Base-by-base conservation (phyloP, 306 rosid species). In the Pyrus communis region DNA sequence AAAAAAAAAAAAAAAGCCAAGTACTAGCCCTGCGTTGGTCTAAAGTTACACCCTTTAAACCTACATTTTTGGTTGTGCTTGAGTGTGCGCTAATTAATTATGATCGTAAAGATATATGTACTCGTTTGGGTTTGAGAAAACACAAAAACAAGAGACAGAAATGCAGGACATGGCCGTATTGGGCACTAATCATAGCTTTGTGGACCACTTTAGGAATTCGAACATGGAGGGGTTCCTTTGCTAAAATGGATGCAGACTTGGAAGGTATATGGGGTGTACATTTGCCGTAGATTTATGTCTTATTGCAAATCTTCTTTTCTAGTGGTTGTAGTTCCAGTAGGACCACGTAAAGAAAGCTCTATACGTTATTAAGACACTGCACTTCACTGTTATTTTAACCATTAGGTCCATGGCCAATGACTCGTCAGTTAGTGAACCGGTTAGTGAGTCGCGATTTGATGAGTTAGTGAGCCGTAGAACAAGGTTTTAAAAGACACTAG, bases 261-360 rank as follows among this genome's bases (percentile, higher is more conserved):
- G 79, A 63, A 46, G 63, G 68, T 67, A 54, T 58, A 75, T 63
- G 85, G 84, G 89, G 89, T 74, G 75, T 30, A 58, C 73, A 78
- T 75, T 85, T 67, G 72, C 57, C 76, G 54, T 74, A 71, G 77
- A 79, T 76, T 74, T 78, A 77, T 86, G 89, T 80, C 86, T 69
- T 67, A 35, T 77, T 82, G 25, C 51, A 75, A 12, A 60, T 60
- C 25, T 67, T 38, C 52, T 22, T 65, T 58, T 65, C 71, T 25
- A 49, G 88, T 88, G 94, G 90, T 62, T 5, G 51, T 80, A 73
- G 74, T 82, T 84, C 79, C 79, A 81, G 70, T 76, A 75, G 78
- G 90, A 78, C 82, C 93, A 88, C 93, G 51, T 80, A 82, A 49
- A 49, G 86, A 58, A 35, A 58, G 40, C 67, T 65, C 69, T 23